Evolutionary conservation across 2,329 filamentous ascomycete species (phyloP), one percentile per base, ranked within the genome.

Genomic region (Ascocoryne sarcoides): DNA sequence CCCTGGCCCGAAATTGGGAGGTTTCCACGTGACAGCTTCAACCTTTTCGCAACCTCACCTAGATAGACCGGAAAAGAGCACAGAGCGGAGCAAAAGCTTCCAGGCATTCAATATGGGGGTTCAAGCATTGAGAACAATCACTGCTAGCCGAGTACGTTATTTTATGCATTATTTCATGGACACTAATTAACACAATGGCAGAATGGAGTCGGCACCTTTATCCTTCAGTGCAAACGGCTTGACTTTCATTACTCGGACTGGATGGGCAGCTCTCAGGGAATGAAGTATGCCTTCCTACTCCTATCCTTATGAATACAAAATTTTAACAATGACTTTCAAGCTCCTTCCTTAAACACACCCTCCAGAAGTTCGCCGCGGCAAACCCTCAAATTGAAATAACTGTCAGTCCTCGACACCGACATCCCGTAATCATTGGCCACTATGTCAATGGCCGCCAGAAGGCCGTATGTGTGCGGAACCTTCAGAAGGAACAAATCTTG

Each of bases 211-310:
- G 90, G 90, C 58, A 85, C 89, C 62, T 96, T 96, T 71, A 86
- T 98, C 65, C 77, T 95, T 43, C 90, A 95, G 70, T 98, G 92
- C 79, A 94, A 87, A 72, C 84, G 82, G 60, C 71, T 98, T 63
- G 86, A 95, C 63, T 86, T 98, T 60, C 85, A 94, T 69, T 98
- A 95, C 70, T 96, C 92, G 71, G 88, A 96, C 73, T 89, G 84
- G 77, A 86, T 84, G 43, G 92, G 89, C 48, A 94, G 86, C 63
- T 96, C 90, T 28, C 79, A 70, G 58, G 92, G 92, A 60, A 95
- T 96, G 88, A 92, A 94, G 85, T 92, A 71, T 49, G 74, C 60
- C 17, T 52, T 32, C 34, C n/a, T 12, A 10, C 12, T 32, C 34
- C n/a, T n/a, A 10, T 10, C 18, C n/a, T 16, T 10, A 10, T 2